phyloP scores from a whole-genome alignment of 208 protist genomes.

The Porcisia hertigi region DNA sequence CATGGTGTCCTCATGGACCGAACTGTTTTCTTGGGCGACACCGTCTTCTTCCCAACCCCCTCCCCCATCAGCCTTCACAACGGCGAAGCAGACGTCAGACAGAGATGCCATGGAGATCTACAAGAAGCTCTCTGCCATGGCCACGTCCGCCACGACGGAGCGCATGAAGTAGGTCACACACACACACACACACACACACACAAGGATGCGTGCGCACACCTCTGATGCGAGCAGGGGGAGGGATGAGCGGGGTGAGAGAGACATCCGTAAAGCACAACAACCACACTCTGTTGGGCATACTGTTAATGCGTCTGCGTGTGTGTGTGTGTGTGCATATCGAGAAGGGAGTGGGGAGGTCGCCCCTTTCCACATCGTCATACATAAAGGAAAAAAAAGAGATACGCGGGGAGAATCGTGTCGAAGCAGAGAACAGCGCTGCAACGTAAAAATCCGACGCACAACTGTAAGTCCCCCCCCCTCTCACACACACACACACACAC shows the following conservation, averaged over 20 bases:
- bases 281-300: neutral
- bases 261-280: no score
- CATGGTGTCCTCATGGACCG: constrained; percentile 4
- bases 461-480: no score
- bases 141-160: constrained; percentile 3
- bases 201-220: neutral
- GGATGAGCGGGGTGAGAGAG: neutral
- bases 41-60: neutral
- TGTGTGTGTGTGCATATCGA: neutral
- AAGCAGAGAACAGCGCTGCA: no score
- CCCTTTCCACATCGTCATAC: no score
- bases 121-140: constrained; percentile 22
- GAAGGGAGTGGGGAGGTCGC: no score
- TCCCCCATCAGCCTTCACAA: neutral
- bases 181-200: neutral
- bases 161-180: neutral
- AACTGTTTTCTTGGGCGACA: neutral
- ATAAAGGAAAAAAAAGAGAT: no score
- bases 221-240: neutral
- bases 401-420: no score
- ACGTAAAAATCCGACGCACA: no score
- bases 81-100: neutral
- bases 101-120: neutral
- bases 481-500: no score
- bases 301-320: neutral